Percentiles rank a stretch among this genome's conserved stretches.
Evolutionary conservation across 805 yeast genomes (phyloP).

Genomic region (Torulaspora microellipsoides): DNA sequence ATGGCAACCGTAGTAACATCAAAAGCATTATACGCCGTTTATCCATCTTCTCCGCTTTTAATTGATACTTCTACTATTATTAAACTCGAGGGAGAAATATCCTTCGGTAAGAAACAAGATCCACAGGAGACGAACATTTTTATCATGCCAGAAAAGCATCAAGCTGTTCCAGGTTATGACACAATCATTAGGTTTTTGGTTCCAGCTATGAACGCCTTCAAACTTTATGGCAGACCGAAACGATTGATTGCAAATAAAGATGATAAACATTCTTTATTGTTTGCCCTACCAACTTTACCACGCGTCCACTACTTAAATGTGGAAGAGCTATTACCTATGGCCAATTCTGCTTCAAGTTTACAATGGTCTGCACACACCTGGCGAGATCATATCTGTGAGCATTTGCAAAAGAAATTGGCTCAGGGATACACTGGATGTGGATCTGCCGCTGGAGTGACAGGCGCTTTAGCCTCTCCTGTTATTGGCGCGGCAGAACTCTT

Average conservation of each 20-base stretch:
- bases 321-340: conserved; percentile 49
- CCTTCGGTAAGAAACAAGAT: conserved; percentile 47
- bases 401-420: conserved; percentile 49
- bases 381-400: conserved; percentile 51
- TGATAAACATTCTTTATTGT: conserved; percentile 52
- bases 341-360: conserved; percentile 35
- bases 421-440: conserved; percentile 77
- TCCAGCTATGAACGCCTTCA: conserved; percentile 67
- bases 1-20: conserved; percentile 77
- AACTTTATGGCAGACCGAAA: conserved; percentile 69
- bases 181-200: conserved; percentile 66
- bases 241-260: conserved; percentile 55
- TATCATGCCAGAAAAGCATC: conserved; percentile 66
- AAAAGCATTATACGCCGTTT: conserved; percentile 77
- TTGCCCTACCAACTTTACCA: conserved; percentile 73
- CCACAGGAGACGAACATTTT: conserved; percentile 48
- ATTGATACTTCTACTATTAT: conserved; percentile 86
- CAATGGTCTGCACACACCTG: conserved; percentile 59
- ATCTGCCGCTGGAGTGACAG: conserved; percentile 55
- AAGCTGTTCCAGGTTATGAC: conserved; percentile 66
- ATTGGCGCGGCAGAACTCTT: conserved; percentile 36
- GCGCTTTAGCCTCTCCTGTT: conserved; percentile 53
- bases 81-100: conserved; percentile 79
- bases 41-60: conserved; percentile 76
- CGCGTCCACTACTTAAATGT: conserved; percentile 57